Evolutionary conservation across 2,329 filamentous ascomycete genomes (phyloP), one percentile per base, ranked within the genome.

Genomic region (Thermochaetoides dissita): DNA sequence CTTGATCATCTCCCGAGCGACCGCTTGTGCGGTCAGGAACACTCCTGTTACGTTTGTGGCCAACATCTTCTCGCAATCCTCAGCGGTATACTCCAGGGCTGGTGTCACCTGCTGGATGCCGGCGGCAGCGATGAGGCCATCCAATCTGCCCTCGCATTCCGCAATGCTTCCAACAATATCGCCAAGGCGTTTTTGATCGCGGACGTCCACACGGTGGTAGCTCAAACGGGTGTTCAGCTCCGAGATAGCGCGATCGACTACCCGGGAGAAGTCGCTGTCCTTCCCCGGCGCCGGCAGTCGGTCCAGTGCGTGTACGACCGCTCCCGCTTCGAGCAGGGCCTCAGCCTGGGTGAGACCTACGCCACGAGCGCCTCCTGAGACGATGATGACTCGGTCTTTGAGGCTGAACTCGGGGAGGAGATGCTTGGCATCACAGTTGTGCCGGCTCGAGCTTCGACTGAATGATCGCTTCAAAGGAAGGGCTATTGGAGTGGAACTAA

Each of bases 21-120:
- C 84, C 12, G 85, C 85, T 66, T 89, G 84, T 28, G 86, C 85
- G 49, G 85, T 93, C 72, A 88, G 76, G 63, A 86, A 84, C 29
- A 73, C 78, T 9, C 87, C 88, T n/a, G 79, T 91, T 52, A 94
- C 71, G 62, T 95, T 93, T 55, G 89, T 80, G 54, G 82, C 74
- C 61, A 94, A 71, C 68, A 94, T 84, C 60, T 78, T 74, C 58
- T 87, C 77, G 57, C 77, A 76, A 57, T 85, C 82, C 56, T 80
- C 70, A 17, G 82, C 76, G 24, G 75, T 72, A 57, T 94, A 93
- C 38, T 94, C 85, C 42, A 94, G 67, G 1, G 88, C 86, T 0
- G 84, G 64, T 0, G 78, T 86, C 63, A 93, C 85, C 61, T 93
- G 82, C 63, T 94, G 84, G 53, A 86, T 83, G 6, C 75, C 76